These are phyloP conservation scores for Apophysomyces ossiformis DNA, from an alignment of 371 early-diverging fungal genomes.

Conservation along the genomic window DNA sequence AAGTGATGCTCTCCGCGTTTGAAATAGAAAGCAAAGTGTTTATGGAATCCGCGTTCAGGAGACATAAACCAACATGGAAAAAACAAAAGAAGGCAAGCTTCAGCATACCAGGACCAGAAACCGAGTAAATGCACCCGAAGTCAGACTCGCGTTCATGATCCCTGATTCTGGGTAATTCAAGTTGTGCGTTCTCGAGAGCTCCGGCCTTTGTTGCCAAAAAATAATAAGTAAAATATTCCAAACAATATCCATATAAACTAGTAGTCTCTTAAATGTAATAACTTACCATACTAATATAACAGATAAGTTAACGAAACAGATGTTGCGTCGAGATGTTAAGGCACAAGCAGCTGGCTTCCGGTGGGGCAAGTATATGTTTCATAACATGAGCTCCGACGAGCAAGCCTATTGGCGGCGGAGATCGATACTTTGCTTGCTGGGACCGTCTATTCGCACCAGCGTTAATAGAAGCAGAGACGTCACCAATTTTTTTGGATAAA, in stretches of 20 bases:
- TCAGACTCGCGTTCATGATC: conserved; percentile 89
- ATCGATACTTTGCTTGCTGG: too few species aligned
- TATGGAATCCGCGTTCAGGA: conserved; percentile 4
- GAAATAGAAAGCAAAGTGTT: not conserved
- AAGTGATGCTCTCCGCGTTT: conserved; percentile 10
- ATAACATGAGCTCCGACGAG: not conserved
- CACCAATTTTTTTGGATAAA: too few species aligned
- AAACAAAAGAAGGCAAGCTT: conserved; percentile 9
- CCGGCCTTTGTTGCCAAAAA: conserved; percentile 64
- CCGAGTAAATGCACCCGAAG: conserved; percentile 95
- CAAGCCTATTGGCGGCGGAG: too few species aligned
- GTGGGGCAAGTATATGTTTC: not conserved
- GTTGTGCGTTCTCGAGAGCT: conserved; percentile 82
- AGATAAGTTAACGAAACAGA: conserved; percentile 5
- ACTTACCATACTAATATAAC: conserved; percentile 4
- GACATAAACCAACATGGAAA: conserved; percentile 1
- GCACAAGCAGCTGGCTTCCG: conserved; percentile 5
- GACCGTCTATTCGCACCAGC: not conserved
- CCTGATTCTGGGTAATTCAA: conserved; percentile 77
- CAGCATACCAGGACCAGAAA: conserved; percentile 96
- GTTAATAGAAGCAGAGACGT: too few species aligned
- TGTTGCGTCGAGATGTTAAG: conserved; percentile 10
- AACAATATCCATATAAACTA: not conserved
- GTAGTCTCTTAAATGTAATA: not conserved
- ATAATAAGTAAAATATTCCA: not conserved